Percentiles rank a stretch among this genome's conserved stretches.
These are phyloP conservation scores for Geosmithia flava DNA, from an alignment of 2,329 filamentous ascomycete genomes.

Conservation along the genomic window DNA sequence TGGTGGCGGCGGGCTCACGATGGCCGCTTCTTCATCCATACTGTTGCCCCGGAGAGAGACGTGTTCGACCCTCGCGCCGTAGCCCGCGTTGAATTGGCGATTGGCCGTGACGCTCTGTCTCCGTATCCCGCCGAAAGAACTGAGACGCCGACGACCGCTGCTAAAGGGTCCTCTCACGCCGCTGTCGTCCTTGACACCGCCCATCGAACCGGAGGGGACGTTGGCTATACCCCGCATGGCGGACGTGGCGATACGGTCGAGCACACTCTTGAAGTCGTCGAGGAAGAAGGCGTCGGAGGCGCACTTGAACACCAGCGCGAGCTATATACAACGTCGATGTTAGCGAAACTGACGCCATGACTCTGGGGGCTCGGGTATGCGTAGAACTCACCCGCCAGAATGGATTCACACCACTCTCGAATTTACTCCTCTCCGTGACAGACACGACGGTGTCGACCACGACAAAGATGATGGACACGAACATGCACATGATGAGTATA, in stretches of 20 bases:
- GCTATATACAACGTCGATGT: slow-evolving; percentile 1
- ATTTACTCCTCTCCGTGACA: neutral
- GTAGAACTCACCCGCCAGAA: slow-evolving; percentile 5
- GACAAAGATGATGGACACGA: slow-evolving; percentile 6
- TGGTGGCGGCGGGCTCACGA: neutral
- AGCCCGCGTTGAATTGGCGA: neutral
- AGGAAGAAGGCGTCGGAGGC: slow-evolving; percentile 7
- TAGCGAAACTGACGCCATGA: neutral
- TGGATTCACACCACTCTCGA: slow-evolving; percentile 7
- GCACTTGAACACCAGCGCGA: slow-evolving; percentile 8
- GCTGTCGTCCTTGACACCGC: neutral
- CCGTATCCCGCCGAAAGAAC: neutral
- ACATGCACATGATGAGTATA: slow-evolving; percentile 6
- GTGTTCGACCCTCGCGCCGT: neutral
- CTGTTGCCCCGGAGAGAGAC: neutral
- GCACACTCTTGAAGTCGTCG: slow-evolving; percentile 8
- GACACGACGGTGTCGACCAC: slow-evolving; percentile 3
- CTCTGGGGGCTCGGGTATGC: neutral
- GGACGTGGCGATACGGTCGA: slow-evolving; percentile 5
- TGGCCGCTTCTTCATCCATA: neutral
- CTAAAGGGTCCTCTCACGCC: neutral
- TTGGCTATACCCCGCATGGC: slow-evolving; percentile 1
- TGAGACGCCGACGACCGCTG: neutral
- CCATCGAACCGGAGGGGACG: slow-evolving; percentile 1
- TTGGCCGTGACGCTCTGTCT: neutral